These are phyloP conservation scores for Candolleomyces eurysporus DNA, from an alignment of 768 basidiomycete species.

Conservation along the genomic window DNA sequence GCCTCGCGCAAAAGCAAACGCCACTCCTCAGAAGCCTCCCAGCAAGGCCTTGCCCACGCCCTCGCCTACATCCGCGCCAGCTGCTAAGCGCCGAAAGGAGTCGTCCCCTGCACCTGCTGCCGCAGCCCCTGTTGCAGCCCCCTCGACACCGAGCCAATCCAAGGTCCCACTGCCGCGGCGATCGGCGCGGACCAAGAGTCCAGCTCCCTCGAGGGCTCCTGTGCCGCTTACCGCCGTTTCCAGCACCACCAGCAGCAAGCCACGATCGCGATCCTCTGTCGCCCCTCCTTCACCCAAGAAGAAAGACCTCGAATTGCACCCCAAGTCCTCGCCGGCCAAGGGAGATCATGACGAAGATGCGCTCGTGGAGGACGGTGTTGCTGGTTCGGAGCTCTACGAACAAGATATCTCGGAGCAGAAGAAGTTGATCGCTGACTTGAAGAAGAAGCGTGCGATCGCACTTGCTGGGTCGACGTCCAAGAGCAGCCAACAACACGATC, in stretches of 20 bases:
- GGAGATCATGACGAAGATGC: constrained; percentile 63
- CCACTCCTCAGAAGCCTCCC: constrained; percentile 20
- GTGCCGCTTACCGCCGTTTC: not conserved
- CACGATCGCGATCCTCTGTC: constrained; percentile 22
- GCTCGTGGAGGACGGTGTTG: constrained; percentile 48
- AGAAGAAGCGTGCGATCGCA: constrained; percentile 53
- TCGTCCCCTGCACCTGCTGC: constrained; percentile 44
- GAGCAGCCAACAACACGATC: constrained; percentile 1
- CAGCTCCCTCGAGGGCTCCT: constrained; percentile 8
- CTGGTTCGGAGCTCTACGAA: constrained; percentile 59
- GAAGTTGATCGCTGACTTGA: constrained; percentile 70
- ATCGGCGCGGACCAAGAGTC: constrained; percentile 18
- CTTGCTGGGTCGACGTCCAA: constrained; percentile 9
- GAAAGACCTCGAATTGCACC: constrained; percentile 31
- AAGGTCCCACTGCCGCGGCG: constrained; percentile 13
- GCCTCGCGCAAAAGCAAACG: constrained; percentile 5
- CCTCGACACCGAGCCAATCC: constrained; percentile 5
- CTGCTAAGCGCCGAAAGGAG: constrained; percentile 62
- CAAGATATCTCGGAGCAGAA: constrained; percentile 78
- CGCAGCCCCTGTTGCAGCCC: not conserved
- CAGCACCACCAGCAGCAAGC: constrained; percentile 12
- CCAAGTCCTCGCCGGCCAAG: constrained; percentile 34
- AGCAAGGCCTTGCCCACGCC: constrained; percentile 36
- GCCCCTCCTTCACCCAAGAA: constrained; percentile 26
- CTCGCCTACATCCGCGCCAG: constrained; percentile 38